Base-by-base conservation (phyloP, 768 basidiomycete genomes). In the Mycena venus region DNA sequence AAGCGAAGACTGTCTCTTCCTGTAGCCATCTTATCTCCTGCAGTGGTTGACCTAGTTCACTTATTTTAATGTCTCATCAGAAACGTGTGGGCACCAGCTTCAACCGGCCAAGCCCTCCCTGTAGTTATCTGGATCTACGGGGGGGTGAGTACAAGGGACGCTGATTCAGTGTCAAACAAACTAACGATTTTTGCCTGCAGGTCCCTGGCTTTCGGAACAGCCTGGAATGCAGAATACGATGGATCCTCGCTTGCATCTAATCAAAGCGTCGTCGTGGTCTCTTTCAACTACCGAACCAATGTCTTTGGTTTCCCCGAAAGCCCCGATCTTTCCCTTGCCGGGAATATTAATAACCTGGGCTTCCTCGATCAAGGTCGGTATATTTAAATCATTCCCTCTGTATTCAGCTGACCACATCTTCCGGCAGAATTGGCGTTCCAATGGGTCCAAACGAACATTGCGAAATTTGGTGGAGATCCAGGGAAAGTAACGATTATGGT, bases 291-390 rank as follows among this genome's bases (percentile, higher is more conserved):
- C 32, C 42, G 75, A 15, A 69, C 71, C 44, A 76, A 76, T 29
- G 71, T 76, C 29, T 73, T 73, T 44, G 75, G 75, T 0, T 76
- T 76, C 19, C 75, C 75, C 19, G 38, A 36, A 1, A 61, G 61
- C 25, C 75, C 71, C 10, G 75, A 76, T 31, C 67, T 76, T 11
- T 56, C 75, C 10, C 61, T 73, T 25, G 14, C 62, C 4, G 68
- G 58, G 19, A n/a, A n/a, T n/a, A n/a, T n/a, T n/a, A 76, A 76
- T 59, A 75, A 75, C 31, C 53, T 75, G 1, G 74, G 74, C 6
- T 75, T 70, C 29, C 75, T 84, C n/a, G 85, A 86, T 70, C 84
- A 85, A 76, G 79, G 74, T 68, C 12, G 5, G 60, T 29, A 10
- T 7, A 17, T 1, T 23, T 2, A 12, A 5, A 1, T 42, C 17